A percentile compares a stretch with the other conserved stretches of the same genome.
phyloP scores from a whole-genome alignment of 2,329 filamentous ascomycete genomes.

The Botrytis fragariae region DNA sequence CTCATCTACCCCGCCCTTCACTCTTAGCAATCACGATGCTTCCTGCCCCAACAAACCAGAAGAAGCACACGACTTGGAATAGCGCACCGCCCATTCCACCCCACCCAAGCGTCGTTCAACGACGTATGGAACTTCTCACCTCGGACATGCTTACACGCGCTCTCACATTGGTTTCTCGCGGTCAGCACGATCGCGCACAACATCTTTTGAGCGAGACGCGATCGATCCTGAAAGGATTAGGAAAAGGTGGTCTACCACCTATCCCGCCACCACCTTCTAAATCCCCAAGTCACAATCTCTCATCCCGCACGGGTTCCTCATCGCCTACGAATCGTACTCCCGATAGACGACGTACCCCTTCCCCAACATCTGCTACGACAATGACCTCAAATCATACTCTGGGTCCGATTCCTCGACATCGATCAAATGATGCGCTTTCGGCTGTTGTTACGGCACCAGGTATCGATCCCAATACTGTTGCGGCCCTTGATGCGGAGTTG shows the following conservation, averaged over 20 bases:
- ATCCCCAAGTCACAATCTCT: slow-evolving; percentile 23
- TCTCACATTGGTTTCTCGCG: slow-evolving; percentile 82
- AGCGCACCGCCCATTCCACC: slow-evolving; percentile 82
- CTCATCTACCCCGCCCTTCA: slow-evolving; percentile 84
- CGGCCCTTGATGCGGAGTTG: slow-evolving; percentile 85
- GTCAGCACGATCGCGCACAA: slow-evolving; percentile 90
- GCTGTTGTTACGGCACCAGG: slow-evolving; percentile 59
- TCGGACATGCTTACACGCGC: slow-evolving; percentile 97
- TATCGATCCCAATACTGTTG: slow-evolving; percentile 80
- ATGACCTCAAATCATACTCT: slow-evolving; percentile 33
- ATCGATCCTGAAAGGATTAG: slow-evolving; percentile 91
- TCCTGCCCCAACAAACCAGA: slow-evolving; percentile 58
- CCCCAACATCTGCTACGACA: slow-evolving; percentile 43
- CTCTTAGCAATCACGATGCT: slow-evolving; percentile 95
- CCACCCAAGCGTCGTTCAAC: slow-evolving; percentile 90
- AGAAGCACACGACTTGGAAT: slow-evolving; percentile 62
- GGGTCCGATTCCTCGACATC: slow-evolving; percentile 48
- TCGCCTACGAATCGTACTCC: slow-evolving; percentile 35
- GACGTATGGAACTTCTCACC: slow-evolving; percentile 94
- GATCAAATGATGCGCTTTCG: slow-evolving; percentile 47
- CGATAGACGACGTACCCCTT: slow-evolving; percentile 43
- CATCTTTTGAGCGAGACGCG: slow-evolving; percentile 90
- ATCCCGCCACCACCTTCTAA: slow-evolving; percentile 62
- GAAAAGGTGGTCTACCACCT: slow-evolving; percentile 90
- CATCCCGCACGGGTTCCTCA: slow-evolving; percentile 23